These are phyloP conservation scores for Pythium brachiatum DNA, from an alignment of 352 stramenopile species.

Conservation along the genomic window DNA sequence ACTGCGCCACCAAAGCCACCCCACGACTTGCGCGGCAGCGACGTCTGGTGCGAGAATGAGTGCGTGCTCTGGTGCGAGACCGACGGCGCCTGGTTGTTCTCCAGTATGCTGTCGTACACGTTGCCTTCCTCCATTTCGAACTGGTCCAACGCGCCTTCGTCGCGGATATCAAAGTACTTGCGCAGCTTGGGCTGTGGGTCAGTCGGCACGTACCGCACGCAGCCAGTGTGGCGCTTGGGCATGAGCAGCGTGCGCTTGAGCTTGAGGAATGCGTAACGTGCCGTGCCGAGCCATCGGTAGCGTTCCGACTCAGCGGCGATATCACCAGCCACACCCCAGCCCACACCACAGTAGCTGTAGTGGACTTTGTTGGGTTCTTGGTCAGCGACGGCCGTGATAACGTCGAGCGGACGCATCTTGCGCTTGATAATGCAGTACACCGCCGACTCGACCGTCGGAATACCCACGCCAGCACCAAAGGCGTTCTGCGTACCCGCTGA, in stretches of 20 bases:
- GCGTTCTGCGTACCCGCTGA: conserved; percentile 80
- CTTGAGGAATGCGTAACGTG: conserved; percentile 77
- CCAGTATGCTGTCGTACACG: conserved; percentile 55
- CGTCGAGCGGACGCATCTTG: conserved; percentile 77
- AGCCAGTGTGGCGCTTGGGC: conserved; percentile 64
- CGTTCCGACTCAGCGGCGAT: conserved; percentile 75
- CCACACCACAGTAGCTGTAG: conserved; percentile 82
- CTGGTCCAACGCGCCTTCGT: conserved; percentile 72
- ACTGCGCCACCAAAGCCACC: conserved; percentile 48
- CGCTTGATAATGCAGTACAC: conserved; percentile 84
- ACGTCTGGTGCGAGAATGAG: background rate
- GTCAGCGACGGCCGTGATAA: conserved; percentile 60
- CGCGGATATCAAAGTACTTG: conserved; percentile 74
- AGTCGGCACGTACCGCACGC: conserved; percentile 64
- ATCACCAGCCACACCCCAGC: conserved; percentile 72
- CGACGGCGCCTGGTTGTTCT: conserved; percentile 33
- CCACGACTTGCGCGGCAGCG: conserved; percentile 56
- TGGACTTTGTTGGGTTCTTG: conserved; percentile 64
- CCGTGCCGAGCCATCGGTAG: conserved; percentile 77
- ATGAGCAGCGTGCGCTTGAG: conserved; percentile 57
- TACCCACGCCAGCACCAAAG: conserved; percentile 71
- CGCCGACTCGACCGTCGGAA: conserved; percentile 59
- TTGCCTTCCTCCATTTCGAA: conserved; percentile 82
- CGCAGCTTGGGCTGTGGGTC: conserved; percentile 60
- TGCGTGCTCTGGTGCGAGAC: conserved; percentile 15